Conservation (phyloP, 73 alveolate genomes). For the Tetrahymena borealis region DNA sequence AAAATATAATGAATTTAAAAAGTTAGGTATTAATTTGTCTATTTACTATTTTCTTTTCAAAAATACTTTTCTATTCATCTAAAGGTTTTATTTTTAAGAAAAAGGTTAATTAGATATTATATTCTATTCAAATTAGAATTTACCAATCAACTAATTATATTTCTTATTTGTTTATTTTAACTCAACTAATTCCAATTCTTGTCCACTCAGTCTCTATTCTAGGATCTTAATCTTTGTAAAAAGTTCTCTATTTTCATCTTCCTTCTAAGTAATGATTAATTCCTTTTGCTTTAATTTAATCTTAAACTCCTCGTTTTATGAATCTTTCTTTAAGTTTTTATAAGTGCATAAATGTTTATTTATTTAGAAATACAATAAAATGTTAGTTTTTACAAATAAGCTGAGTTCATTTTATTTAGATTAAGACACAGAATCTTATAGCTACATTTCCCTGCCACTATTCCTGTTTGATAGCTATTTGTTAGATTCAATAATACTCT, state of each 20-base stretch:
- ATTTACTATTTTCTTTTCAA: neutral
- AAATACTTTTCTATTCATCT: neutral
- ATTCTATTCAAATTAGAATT: neutral
- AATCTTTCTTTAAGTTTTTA: neutral
- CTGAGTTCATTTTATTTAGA: neutral
- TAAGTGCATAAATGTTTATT: no score
- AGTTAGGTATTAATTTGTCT: neutral
- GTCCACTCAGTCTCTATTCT: neutral
- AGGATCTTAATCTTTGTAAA: neutral
- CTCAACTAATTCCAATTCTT: neutral
- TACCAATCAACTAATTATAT: neutral
- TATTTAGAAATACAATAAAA: neutral
- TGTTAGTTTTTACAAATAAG: neutral
- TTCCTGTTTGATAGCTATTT: neutral
- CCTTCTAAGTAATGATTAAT: neutral
- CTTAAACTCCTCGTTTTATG: neutral
- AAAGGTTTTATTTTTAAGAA: neutral
- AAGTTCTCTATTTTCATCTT: neutral
- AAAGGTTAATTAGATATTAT: neutral
- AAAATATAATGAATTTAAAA: neutral
- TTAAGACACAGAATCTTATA: neutral
- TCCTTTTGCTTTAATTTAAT: neutral
- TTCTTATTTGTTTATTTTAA: neutral
- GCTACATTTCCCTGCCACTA: neutral
- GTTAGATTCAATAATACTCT: neutral